Conservation (phyloP, 75 land plant species). For the Selaginella moellendorffii region DNA sequence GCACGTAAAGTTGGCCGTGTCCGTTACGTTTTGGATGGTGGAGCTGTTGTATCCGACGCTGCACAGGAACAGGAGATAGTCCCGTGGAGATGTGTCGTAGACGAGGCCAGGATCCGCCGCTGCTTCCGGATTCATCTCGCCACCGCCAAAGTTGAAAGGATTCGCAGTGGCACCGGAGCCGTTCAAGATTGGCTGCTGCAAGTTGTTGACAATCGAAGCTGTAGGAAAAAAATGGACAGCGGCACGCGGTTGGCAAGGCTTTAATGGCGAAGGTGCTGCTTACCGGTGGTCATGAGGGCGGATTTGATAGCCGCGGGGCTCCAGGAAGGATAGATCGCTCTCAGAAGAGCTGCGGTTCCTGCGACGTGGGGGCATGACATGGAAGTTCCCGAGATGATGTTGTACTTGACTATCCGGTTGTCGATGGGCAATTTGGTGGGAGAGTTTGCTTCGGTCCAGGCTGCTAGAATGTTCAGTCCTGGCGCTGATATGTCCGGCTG, state of each 20-base stretch:
- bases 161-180: constrained; percentile 27
- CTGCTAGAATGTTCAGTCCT: constrained; percentile 5
- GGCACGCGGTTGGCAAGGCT: not conserved
- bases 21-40: constrained; percentile 20
- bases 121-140: not conserved
- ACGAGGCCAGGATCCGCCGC: constrained; percentile 5
- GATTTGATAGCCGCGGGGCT: not conserved
- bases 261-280: not conserved
- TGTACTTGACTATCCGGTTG: not conserved
- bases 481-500: constrained; percentile 10
- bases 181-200: constrained; percentile 17
- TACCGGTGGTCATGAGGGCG: not conserved
- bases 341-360: not conserved
- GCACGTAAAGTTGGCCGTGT: constrained; percentile 18
- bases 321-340: not conserved
- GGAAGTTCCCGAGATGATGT: not conserved
- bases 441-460: not conserved
- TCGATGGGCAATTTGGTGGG: not conserved
- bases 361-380: not conserved
- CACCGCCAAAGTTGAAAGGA: constrained; percentile 29
- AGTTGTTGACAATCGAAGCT: constrained; percentile 44
- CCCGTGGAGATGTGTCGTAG: constrained; percentile 1
- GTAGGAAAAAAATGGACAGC: constrained; percentile 11
- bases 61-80: constrained; percentile 4
- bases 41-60: constrained; percentile 4